Evolutionary conservation across 345 rosid genomes (phyloP), one percentile per base, ranked within the genome.

Genomic region (Nasturtium officinale): DNA sequence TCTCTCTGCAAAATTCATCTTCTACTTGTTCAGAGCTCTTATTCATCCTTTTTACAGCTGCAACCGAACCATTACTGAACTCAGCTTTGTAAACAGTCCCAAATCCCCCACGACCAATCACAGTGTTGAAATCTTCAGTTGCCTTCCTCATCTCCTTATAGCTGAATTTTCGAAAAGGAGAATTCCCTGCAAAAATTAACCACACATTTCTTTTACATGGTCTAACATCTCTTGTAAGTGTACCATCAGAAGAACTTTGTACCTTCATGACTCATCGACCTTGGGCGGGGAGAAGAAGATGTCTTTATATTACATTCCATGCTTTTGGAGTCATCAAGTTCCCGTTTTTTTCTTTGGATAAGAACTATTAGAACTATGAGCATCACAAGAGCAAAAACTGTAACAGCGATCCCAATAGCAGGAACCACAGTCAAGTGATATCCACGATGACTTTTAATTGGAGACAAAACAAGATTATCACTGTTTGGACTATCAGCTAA

Each of bases 61-160:
- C 76, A 37, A 84, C 82, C 67, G 80, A 80, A 57, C 96, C 96
- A 75, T 88, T 89, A 74, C 77, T 80, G 55, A 91, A 86, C 65
- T 86, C 84, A 71, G 89, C 97, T 81, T 83, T 89, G 75, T 87
- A 83, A 59, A 95, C 93, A 12, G 91, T 91, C 72, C 97, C 99
- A 69, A 91, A 95, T 3, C 97, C 97, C 45, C 99, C 99, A 61
- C 80, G 83, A 65, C 99, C 99, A 77, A 95, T 83, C 45, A 87
- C 58, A 5, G 82, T 78, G 61, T 61, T 84, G 72, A 95, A 95
- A 79, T 78, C 86, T 51, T 85, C 85, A 3, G 99, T 95, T 17
- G 96, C 93, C 79, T 82, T 95, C 80, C 83, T 87, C 26, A 85
- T 87, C 73, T 95, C 96, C 84, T 71, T 90, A 79, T 84, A 95